A percentile compares a stretch with the other conserved stretches of the same genome.
These are phyloP conservation scores for Thuja plicata DNA, from an alignment of 83 land plant species.

Conservation along the genomic window DNA sequence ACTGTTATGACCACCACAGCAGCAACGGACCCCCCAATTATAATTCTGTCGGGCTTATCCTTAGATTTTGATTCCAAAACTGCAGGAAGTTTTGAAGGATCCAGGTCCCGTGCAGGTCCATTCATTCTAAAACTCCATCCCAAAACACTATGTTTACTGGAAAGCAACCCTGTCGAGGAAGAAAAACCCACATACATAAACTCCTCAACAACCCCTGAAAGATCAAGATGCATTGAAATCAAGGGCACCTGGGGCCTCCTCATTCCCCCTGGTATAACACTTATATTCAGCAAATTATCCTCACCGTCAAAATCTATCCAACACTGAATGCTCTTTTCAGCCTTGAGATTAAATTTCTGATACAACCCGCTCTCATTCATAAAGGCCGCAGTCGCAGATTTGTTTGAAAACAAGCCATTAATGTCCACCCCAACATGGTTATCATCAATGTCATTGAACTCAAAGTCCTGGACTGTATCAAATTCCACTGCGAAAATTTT, in stretches of 20 bases:
- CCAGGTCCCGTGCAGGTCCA: constrained; percentile 28
- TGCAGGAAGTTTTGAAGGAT: constrained; percentile 28
- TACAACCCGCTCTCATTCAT: too few relatives aligned
- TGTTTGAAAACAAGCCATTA: too few relatives aligned
- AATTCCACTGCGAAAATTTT: constrained; percentile 36
- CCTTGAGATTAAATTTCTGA: constrained; percentile 13
- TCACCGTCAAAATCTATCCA: constrained; percentile 48
- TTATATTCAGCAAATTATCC: not conserved
- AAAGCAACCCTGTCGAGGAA: constrained; percentile 35
- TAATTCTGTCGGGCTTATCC: not conserved
- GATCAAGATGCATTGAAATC: constrained; percentile 31
- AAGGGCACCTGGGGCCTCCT: constrained; percentile 25
- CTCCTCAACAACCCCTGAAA: constrained; percentile 25
- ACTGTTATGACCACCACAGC: not conserved
- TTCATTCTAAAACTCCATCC: constrained; percentile 39
- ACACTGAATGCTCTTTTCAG: constrained; percentile 23
- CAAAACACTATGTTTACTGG: constrained; percentile 42
- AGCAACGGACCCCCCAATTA: not conserved
- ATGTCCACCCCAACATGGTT: not conserved
- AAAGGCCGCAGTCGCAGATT: too few relatives aligned
- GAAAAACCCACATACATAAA: constrained; percentile 58
- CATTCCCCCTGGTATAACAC: constrained; percentile 14
- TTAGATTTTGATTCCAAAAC: not conserved
- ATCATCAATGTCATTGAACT: not conserved
- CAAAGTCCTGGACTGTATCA: constrained; percentile 13